phyloP scores from a whole-genome alignment of 768 basidiomycete species.

The Leucocoprinus sp. region DNA sequence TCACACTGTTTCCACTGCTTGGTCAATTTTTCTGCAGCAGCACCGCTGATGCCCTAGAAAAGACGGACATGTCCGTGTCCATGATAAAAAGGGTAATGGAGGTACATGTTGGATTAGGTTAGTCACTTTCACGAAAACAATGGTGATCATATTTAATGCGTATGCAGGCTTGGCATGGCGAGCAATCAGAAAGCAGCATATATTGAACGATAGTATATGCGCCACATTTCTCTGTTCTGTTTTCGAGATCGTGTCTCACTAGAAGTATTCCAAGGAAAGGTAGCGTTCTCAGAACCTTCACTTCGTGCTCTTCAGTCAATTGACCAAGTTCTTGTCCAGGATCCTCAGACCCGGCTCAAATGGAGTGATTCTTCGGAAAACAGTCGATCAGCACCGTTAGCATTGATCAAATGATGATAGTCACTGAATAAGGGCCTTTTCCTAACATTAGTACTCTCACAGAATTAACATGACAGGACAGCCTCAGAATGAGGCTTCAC shows the following conservation, averaged over 20 bases:
- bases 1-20: conserved; percentile 34
- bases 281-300: not conserved
- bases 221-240: not conserved
- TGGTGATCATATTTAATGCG: not conserved
- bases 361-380: not conserved
- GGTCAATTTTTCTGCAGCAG: conserved; percentile 34
- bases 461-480: not conserved
- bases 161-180: conserved; percentile 1
- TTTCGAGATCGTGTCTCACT: not conserved
- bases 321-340: not conserved
- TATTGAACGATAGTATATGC: not conserved
- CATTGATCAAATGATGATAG: not conserved
- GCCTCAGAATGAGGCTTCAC: conserved; percentile 23
- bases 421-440: too few species aligned
- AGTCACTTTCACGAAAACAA: not conserved
- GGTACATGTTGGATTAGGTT: not conserved
- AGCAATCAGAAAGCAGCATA: conserved; percentile 19
- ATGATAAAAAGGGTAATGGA: conserved; percentile 3
- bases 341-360: not conserved
- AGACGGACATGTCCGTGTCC: conserved; percentile 43
- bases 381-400: not conserved
- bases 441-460: not conserved
- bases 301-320: not conserved
- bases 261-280: not conserved
- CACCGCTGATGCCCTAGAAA: conserved; percentile 64